A percentile compares a stretch with the other conserved stretches of the same genome.
Conservation (phyloP, 768 basidiomycete genomes). For the Wakefieldia striispora region DNA sequence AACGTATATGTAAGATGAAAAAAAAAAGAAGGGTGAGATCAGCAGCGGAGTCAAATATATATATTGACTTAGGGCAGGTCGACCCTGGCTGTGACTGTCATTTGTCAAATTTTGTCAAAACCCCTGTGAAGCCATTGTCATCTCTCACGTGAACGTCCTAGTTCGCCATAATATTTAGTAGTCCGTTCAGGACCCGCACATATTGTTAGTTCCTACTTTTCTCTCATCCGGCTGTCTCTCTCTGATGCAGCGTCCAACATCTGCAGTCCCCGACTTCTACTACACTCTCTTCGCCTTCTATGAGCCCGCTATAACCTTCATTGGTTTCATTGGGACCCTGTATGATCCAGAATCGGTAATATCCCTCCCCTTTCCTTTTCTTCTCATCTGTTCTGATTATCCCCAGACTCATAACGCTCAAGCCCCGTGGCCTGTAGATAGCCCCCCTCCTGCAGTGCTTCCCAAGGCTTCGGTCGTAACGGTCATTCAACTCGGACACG, state of each 20-base stretch:
- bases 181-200: background rate
- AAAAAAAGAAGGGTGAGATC: constrained; percentile 14
- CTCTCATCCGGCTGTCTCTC: background rate
- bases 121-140: too few relatives aligned
- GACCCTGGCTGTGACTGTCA: constrained; percentile 1
- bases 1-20: constrained; percentile 53
- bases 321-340: constrained; percentile 66
- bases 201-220: background rate
- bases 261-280: constrained; percentile 72
- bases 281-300: constrained; percentile 72
- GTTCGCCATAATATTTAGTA: background rate
- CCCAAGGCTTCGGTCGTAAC: constrained; percentile 67
- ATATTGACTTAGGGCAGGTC: constrained; percentile 29
- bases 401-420: constrained; percentile 68
- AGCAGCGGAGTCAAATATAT: background rate
- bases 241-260: constrained; percentile 43
- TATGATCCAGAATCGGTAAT: constrained; percentile 64
- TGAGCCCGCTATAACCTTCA: constrained; percentile 63
- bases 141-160: constrained; percentile 8
- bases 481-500: constrained; percentile 72
- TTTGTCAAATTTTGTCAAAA: too few relatives aligned
- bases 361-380: background rate
- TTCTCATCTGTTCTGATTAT: constrained; percentile 1
- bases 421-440: constrained; percentile 64
- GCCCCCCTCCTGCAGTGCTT: constrained; percentile 45